Evolutionary conservation across 306 rosid species (phyloP), one percentile per base, ranked within the genome.

Genomic region (Vachellia pachyceras): DNA sequence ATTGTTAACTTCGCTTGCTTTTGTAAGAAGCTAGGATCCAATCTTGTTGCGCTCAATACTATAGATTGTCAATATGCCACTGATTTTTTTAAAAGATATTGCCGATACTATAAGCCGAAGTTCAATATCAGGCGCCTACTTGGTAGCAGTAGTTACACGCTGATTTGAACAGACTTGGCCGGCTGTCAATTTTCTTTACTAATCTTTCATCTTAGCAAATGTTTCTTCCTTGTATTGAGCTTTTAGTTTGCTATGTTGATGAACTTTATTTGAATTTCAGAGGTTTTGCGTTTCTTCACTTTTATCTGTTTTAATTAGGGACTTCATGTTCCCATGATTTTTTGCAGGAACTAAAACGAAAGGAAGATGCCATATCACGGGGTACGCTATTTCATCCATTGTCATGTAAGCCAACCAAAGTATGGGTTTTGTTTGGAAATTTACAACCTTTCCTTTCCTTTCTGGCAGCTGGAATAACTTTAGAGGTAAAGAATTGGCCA

Each of bases 401-500:
- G 44, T 64, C 22, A 18, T 14, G 40, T 18, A 82, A 55, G 50
- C 58, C 35, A 35, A 77, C 12, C 29, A 3, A 67, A 60, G 37
- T 58, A 40, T 25, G 20, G 57, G 15, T 69, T 40, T 44, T 25
- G 66, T 69, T 80, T 81, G 79, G 47, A 39, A 73, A 72, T 60
- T 58, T 73, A 77, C 68, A 17, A 36, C 37, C 20, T 80, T 22
- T 35, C 10, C 42, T 78, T 77, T 77, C 10, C 41, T 63, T 63
- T 63, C 15, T 83, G 80, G 88, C 97, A 96, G 98, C 95, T 87
- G 99, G 98, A 80, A 77, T 90, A 77, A 81, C 87, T 20, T 73
- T 88, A 76, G 96, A 90, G 87, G 94, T 88, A 68, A 93, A 96
- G 72, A 96, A 93, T 78, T 96, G 97, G 97, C 98, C 99, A 9